A percentile compares a stretch with the other conserved stretches of the same genome.
Conservation (phyloP, 805 yeast species). For the Komagataella kurtzmanii region DNA sequence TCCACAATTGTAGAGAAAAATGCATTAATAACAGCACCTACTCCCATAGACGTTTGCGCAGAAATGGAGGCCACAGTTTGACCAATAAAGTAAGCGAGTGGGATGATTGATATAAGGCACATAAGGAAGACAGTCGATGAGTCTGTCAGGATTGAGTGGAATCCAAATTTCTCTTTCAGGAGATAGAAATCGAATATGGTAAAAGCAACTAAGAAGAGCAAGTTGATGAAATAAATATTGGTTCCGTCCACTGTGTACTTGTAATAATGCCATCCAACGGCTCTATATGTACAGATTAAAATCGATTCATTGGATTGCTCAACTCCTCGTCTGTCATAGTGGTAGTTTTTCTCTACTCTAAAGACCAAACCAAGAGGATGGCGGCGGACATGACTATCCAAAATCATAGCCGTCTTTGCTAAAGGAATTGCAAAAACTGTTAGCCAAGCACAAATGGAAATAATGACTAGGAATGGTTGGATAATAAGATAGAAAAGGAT, state of each 20-base stretch:
- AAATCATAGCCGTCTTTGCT: conserved; percentile 61
- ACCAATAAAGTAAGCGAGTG: conserved; percentile 93
- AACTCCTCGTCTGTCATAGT: conserved; percentile 16
- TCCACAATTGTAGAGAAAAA: conserved; percentile 95
- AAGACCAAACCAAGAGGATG: conserved; percentile 86
- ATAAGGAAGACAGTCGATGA: conserved; percentile 57
- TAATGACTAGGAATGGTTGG: conserved; percentile 47
- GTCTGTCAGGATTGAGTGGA: conserved; percentile 34
- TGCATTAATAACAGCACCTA: conserved; percentile 97
- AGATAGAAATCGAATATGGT: conserved; percentile 70
- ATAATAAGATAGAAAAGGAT: conserved; percentile 52
- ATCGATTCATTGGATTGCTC: conserved; percentile 40
- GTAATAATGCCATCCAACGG: conserved; percentile 86
- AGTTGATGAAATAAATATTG: conserved; percentile 79
- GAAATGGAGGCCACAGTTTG: conserved; percentile 99
- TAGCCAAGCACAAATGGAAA: conserved; percentile 63
- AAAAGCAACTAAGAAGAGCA: conserved; percentile 66
- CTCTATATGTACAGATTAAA: conserved; percentile 80
- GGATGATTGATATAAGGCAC: conserved; percentile 76
- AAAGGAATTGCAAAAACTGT: conserved; percentile 85
- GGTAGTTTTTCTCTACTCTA: conserved; percentile 41
- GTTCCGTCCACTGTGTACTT: conserved; percentile 96
- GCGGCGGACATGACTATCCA: conserved; percentile 68
- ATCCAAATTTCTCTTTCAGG: conserved; percentile 31
- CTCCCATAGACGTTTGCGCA: conserved; percentile 97